Base-by-base conservation (phyloP, 768 basidiomycete species). In the Hortiboletus flavorubellus region DNA sequence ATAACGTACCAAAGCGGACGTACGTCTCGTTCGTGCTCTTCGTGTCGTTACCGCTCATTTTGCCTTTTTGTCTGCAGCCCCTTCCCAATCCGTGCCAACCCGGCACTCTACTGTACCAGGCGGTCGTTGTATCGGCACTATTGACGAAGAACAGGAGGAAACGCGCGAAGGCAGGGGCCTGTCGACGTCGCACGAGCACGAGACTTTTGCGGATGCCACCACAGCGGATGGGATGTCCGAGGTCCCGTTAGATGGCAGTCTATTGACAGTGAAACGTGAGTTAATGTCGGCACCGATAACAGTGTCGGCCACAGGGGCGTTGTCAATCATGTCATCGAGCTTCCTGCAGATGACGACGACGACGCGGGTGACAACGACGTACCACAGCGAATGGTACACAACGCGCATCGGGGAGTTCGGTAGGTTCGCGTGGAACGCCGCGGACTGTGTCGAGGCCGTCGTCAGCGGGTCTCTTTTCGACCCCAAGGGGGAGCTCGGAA, bases 41-140 rank as follows among this genome's bases (percentile, higher is more conserved):
- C 26, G 6, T 2, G 21, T 21, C 23, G 4, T 12, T 26, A 14
- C 30, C 14, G 3, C 29, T 41, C 8, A 46, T 23, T 18, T 34
- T 30, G 1, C 8, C 10, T 6, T 37, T 21, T 29, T 23, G 8
- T 23, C 11, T 8, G 15, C 12, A 58, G 60, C 21, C 16, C 37
- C 43, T n/a, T 48, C 50, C 40, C 64, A 60, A 35, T 7, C 45
- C 1, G 16, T 38, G 18, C 21, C 59, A 40, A 14, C 29, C 1
- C 63, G 33, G 30, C 51, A 43, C 5, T 10, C 70, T 60, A 65
- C 66, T 57, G 46, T 75, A 55, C 64, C 63, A 33, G 65, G 69
- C 35, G 69, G 68, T 54, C 64, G 67, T 39, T 58, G 72, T 30
- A 34, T 70, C 5, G 69, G 67, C 4, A 46, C 8, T 8, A 54